Conservation (phyloP, 108 stramenopile species). For the Chaetoceros muelleri region DNA sequence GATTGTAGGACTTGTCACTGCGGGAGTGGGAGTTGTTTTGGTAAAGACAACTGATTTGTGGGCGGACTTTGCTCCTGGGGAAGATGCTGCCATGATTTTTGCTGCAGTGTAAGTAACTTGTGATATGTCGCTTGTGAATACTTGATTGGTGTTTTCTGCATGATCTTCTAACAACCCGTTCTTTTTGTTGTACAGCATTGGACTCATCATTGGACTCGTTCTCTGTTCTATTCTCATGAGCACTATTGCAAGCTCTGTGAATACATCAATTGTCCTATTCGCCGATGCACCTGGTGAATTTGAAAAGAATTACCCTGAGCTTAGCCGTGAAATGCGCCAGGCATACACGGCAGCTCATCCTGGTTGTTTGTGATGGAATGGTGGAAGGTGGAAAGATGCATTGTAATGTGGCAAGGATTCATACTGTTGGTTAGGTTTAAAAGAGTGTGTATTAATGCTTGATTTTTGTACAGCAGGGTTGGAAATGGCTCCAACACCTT, state of each 20-base stretch:
- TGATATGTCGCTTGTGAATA: neutral
- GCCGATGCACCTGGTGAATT: slow-evolving; percentile 82
- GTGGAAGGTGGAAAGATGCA: too few relatives aligned
- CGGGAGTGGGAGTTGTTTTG: slow-evolving; percentile 32
- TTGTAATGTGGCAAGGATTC: too few relatives aligned
- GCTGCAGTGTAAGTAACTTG: slow-evolving; percentile 12
- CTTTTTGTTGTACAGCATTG: slow-evolving; percentile 20
- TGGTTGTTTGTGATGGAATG: slow-evolving; percentile 13
- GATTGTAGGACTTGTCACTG: slow-evolving; percentile 55
- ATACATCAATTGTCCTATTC: slow-evolving; percentile 85
- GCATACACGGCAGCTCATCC: slow-evolving; percentile 58
- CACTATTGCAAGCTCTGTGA: slow-evolving; percentile 71
- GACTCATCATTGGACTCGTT: slow-evolving; percentile 59
- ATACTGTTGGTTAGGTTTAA: too few relatives aligned
- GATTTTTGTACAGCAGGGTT: too few relatives aligned
- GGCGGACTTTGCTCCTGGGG: neutral
- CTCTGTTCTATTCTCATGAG: slow-evolving; percentile 54
- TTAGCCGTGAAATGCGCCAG: slow-evolving; percentile 51
- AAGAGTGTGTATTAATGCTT: too few relatives aligned
- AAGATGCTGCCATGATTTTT: slow-evolving; percentile 26
- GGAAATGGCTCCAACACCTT: too few relatives aligned
- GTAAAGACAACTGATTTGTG: slow-evolving; percentile 18
- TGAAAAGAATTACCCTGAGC: slow-evolving; percentile 72
- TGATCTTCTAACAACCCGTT: neutral
- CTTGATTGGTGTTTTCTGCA: neutral